Evolutionary conservation across 1,139 yeast genomes (phyloP), one percentile per base, ranked within the genome.

Genomic region (Scheffersomyces titani): DNA sequence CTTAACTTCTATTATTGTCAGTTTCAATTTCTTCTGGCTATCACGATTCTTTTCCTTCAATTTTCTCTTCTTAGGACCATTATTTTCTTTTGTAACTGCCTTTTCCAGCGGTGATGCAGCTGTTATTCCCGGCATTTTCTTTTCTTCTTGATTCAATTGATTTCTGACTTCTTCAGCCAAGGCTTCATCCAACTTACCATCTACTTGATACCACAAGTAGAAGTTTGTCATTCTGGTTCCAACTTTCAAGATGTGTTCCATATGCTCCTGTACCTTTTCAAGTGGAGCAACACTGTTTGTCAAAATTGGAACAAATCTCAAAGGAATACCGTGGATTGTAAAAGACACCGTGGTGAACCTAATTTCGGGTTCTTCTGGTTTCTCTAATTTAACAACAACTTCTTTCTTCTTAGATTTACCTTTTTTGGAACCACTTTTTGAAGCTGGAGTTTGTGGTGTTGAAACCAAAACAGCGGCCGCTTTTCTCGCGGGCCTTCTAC

Each of bases 171-270:
- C 73, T 61, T 84, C 88, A 0, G 85, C 86, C 50, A 84, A 66
- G 1, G 69, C 65, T 58, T 87, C 92, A 66, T 89, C 94, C 59
- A 89, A 86, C 54, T 84, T 82, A 4, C 92, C 94, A 70, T 92
- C 97, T 20, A 92, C 80, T 65, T 90, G 92, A 65, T 88, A 90
- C 97, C 97, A 92, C 46, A 91, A 77, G 66, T 89, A 84, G 66
- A 85, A 85, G 46, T 84, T 83, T 6, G 88, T 76, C 6, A 86
- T 74, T 55, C 94, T 78, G 0, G 77, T 78, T 0, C 97, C 97
- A 19, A 74, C 76, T 16, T 77, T 75, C 58, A 92, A 70, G 0
- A 89, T 82, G 16, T 80, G 74, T 51, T 81, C 76, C 97, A 93
- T 92, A 44, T 80, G 74, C 20, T 74, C 72, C 56, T 80, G 84